phyloP scores from a whole-genome alignment of 768 basidiomycete genomes.

The Lentinula lateritia region DNA sequence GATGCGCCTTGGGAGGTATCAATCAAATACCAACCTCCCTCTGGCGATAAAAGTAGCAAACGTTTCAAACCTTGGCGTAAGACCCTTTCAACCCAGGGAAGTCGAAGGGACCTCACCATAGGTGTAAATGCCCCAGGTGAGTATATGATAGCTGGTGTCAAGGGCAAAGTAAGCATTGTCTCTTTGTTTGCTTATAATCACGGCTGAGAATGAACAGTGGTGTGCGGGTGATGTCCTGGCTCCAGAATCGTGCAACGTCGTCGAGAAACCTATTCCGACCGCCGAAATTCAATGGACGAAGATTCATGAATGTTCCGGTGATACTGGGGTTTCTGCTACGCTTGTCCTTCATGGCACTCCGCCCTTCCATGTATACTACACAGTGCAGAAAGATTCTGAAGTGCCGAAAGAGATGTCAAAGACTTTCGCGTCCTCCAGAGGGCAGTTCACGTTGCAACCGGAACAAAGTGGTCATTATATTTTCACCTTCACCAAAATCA shows the following conservation, averaged over 20 bases:
- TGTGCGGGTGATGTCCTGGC: constrained; percentile 82
- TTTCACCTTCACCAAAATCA: constrained; percentile 74
- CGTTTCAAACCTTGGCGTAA: constrained; percentile 59
- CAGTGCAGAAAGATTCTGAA: constrained; percentile 65
- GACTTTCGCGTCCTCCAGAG: constrained; percentile 63
- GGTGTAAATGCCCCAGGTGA: constrained; percentile 64
- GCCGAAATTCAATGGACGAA: constrained; percentile 87
- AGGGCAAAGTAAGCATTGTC: constrained; percentile 50
- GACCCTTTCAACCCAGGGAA: constrained; percentile 44
- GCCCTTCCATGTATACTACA: constrained; percentile 83
- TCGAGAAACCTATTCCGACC: constrained; percentile 69
- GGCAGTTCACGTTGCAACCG: constrained; percentile 80
- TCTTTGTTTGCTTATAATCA: not conserved
- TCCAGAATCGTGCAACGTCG: constrained; percentile 73
- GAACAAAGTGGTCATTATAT: constrained; percentile 86
- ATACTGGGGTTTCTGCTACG: constrained; percentile 85
- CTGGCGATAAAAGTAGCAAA: constrained; percentile 27
- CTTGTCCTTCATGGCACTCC: constrained; percentile 84
- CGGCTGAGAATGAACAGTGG: constrained; percentile 29
- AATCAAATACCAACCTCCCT: constrained; percentile 54
- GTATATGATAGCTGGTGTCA: constrained; percentile 66
- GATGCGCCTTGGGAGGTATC: constrained; percentile 67
- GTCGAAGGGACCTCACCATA: constrained; percentile 38
- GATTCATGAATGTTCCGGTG: constrained; percentile 89
- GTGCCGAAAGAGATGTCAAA: constrained; percentile 52